A percentile compares a stretch with the other conserved stretches of the same genome.
Conservation (phyloP, 306 rosid genomes). For the Trichosanthes truncata region DNA sequence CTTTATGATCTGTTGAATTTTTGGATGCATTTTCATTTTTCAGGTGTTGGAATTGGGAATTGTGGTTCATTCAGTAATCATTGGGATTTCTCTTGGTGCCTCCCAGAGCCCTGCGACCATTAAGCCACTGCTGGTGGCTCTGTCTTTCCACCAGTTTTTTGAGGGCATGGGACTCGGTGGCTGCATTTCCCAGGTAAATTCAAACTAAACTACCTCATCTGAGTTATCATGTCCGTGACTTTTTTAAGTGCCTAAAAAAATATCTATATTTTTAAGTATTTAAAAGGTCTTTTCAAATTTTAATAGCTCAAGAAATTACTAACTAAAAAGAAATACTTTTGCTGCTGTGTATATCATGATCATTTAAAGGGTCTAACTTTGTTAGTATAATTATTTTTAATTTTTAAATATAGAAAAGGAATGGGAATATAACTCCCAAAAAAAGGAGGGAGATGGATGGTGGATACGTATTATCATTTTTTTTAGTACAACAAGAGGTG, state of each 20-base stretch:
- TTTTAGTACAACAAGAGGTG: too few relatives aligned
- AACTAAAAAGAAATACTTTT: background rate
- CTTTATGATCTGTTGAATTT: background rate
- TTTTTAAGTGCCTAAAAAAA: too few relatives aligned
- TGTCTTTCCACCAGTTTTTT: slow-evolving; percentile 86
- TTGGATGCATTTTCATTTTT: background rate
- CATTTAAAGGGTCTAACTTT: background rate
- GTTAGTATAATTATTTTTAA: background rate
- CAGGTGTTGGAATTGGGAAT: slow-evolving; percentile 82
- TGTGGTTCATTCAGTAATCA: slow-evolving; percentile 73
- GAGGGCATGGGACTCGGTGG: slow-evolving; percentile 94
- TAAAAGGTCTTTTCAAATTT: too few relatives aligned
- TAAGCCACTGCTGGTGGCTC: slow-evolving; percentile 54
- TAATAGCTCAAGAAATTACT: too few relatives aligned
- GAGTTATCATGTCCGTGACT: too few relatives aligned
- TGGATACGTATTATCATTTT: background rate
- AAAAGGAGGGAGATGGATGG: background rate
- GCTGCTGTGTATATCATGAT: background rate
- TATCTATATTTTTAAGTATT: too few relatives aligned
- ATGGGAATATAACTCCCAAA: too few relatives aligned
- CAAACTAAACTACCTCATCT: too few relatives aligned
- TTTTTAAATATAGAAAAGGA: background rate
- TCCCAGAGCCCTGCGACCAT: slow-evolving; percentile 37
- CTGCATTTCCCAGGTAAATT: slow-evolving; percentile 66
- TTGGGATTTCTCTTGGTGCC: slow-evolving; percentile 66